Evolutionary conservation across 2,329 filamentous ascomycete species (phyloP), one percentile per base, ranked within the genome.

Genomic region (Arthrobotrys entomopaga): DNA sequence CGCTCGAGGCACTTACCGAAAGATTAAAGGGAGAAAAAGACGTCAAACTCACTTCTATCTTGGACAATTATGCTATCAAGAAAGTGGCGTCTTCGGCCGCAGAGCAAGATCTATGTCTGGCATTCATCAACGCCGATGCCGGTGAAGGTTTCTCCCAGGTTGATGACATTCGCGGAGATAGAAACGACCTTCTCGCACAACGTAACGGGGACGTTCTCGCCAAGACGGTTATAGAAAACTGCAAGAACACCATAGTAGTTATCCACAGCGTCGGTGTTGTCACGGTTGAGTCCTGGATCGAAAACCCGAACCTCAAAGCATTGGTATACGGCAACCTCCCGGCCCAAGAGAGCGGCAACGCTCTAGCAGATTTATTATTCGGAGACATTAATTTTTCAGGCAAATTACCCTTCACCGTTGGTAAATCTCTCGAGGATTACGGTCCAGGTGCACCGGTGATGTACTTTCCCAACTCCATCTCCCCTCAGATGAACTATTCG

Each of bases 101-200:
- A 7, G 46, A 60, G 13, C 56, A 69, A 43, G 57, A 60, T 20
- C 26, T 61, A 38, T 78, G 75, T 52, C 56, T 93, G 11, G 90
- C 93, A 2, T 93, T 93, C 79, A 88, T 90, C 78, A 92, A 84
- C 79, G 86, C 90, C 0, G 89, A 93, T 78, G 85, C 89, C 0
- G 90, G 90, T 15, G 90, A 93, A 80, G 91, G 65, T 7, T 88
- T 85, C 75, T 85, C 90, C 67, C 88, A 86, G 0, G 90, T 91
- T 46, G 87, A 89, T 73, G 83, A 84, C 16, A 90, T 92, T 77
- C 84, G 86, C 15, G 90, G 90, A n/a, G 90, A 93, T 78, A 86
- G 91, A 15, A 89, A 88, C 58, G 81, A 86, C 3, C 82, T 92
- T 0, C 81, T 85, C 34, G 84, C 87, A 6, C 90, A 88, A 87